A percentile compares a stretch with the other conserved stretches of the same genome.
phyloP scores from a whole-genome alignment of 169 alveolate species.

The Miamiensis avidus region DNA sequence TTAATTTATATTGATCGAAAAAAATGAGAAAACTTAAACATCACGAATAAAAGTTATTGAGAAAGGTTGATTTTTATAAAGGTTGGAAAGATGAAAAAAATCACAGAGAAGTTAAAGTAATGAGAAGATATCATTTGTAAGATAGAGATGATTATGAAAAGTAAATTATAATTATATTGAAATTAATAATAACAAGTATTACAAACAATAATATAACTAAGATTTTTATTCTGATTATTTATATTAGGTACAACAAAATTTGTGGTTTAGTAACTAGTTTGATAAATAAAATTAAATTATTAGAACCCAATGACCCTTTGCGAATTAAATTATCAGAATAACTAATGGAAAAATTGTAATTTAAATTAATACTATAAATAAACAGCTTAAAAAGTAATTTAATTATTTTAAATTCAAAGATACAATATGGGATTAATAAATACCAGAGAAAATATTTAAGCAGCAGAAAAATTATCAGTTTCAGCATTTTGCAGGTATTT shows the following conservation, averaged over 20 bases:
- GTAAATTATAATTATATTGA: constrained; percentile 23
- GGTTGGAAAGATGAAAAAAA: constrained; percentile 95
- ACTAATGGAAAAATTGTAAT: constrained; percentile 92
- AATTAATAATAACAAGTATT: neutral
- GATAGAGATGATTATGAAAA: constrained; percentile 96
- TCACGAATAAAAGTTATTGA: constrained; percentile 97
- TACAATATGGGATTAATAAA: constrained; percentile 95
- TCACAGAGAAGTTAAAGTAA: constrained; percentile 92
- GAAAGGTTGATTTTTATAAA: constrained; percentile 92
- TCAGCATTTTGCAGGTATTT: constrained; percentile 91
- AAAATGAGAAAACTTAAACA: constrained; percentile 96
- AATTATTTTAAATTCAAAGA: constrained; percentile 16
- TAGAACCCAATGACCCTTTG: constrained; percentile 92
- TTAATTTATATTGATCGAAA: too few relatives aligned
- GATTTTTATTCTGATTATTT: neutral
- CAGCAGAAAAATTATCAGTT: constrained; percentile 92
- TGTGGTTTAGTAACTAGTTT: constrained; percentile 94
- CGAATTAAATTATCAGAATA: constrained; percentile 93
- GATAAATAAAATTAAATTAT: constrained; percentile 89
- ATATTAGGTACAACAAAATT: constrained; percentile 91
- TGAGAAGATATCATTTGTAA: constrained; percentile 94
- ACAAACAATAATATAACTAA: neutral
- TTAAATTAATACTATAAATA: neutral
- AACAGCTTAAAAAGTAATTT: neutral
- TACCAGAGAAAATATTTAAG: constrained; percentile 87